Evolutionary conservation across 176 grass and related monocot species (phyloP), one percentile per base, ranked within the genome.

Genomic region (Aegilops longissima): DNA sequence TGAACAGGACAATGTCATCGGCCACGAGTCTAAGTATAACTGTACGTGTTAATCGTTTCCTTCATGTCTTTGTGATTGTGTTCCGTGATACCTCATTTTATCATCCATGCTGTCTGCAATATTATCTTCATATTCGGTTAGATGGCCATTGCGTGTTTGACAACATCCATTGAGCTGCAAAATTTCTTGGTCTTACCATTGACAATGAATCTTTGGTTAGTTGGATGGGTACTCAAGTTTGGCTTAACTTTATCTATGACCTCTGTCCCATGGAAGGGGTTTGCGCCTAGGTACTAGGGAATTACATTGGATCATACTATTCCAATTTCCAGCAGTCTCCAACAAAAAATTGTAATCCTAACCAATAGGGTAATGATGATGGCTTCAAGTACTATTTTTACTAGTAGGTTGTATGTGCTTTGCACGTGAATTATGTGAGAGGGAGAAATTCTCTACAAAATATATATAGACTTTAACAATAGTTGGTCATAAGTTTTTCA

Each of bases 21-120:
- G 93, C 65, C 95, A 98, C 10, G 93, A 98, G 29, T 98, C 95
- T 5, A 95, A 98, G 80, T 95, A 98, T 36, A 95, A 95, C 18
- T 98, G 91, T 98, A 87, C 30, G 92, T 66, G 38, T 42, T 33
- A 70, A 82, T 66, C 18, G 3, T 49, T 20, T 77, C 62, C 24
- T 71, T 77, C 29, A 23, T 52, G 61, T 13, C 12, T 70, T 36
- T 29, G 66, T 23, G 52, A 9, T 61, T 40, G 6, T 1, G 2
- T 24, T 58, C 5, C 5, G 0, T 34, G 8, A 17, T 86, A 4
- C 24, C 1, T 63, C 27, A 49, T 9, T 66, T 12, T 62, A 20
- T 3, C 16, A 62, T 9, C 16, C 9, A 13, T 65, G 23, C 4
- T 42, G 1, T 17, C 24, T 76, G 45, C 44, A 47, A 20, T 69